Base-by-base conservation (phyloP, 2,329 filamentous ascomycete species). In the Aspergillus niger region DNA sequence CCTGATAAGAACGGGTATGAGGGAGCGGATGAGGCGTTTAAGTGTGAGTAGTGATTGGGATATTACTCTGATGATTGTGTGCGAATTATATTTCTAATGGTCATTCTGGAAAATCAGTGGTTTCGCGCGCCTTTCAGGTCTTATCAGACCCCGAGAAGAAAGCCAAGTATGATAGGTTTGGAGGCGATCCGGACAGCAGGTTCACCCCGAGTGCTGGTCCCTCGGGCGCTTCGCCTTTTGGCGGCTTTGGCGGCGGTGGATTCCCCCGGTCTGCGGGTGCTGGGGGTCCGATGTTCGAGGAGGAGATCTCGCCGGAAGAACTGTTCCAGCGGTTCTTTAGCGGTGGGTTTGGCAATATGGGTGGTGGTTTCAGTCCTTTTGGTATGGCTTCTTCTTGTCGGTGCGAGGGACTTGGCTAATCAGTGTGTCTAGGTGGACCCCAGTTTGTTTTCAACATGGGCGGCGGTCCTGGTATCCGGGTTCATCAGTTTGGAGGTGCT, bases 1-100 rank as follows among this genome's bases (percentile, higher is more conserved):
- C 95, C 95, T 65, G 95, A 99, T 82, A 99, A 99, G 83, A 99
- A 99, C 83, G 93, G 93, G 54, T 93, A 97, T 76, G 89, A 94
- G 39, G 88, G 96, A 62, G 94, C 95, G 58, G 95, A 97, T 75
- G 95, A 99, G 81, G 95, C 95, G 32, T 99, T 99, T 82, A 99
- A 99, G 82, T 91, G 85, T 87, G 72, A 77, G 83, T 36, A 36
- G 32, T 79, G 11, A 15, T 15, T 3, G 28, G 5, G 11, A 36
- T 13, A 36, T 13, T 2, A 11, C 2, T 36, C 32, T 11, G 32
- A 15, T 36, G 32, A 10, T 15, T 36, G 11, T 36, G 32, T 36
- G 32, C 4, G 32, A 36, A 36, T 36, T 11, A 15, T 10, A 5
- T 36, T 36, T 11, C 32, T 36, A 36, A 36, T 36, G 32, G 5